Base-by-base conservation (phyloP, 2,329 filamentous ascomycete genomes). In the Sarocladium oryzae region DNA sequence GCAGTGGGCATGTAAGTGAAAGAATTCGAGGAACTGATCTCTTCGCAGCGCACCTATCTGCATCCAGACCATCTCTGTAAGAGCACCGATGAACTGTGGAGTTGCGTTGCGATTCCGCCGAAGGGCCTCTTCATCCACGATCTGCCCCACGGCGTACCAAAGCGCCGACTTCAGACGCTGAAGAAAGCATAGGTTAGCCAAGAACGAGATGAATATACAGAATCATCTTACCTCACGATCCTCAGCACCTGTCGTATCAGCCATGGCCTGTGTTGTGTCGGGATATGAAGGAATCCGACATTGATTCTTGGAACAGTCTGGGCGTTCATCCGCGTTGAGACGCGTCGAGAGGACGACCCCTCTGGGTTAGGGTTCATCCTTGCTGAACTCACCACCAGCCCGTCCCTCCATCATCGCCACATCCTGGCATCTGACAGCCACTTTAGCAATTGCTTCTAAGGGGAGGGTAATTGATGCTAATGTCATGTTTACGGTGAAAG, bases 31-130 rank as follows among this genome's bases (percentile, higher is more conserved):
- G 33, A 36, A 5, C n/a, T 16, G 8, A 36, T 9, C 7, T 15
- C 8, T 36, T 16, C 8, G 15, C n/a, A 20, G 50, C 52, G 2
- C 52, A 92, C 89, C 87, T 49, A 96, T 86, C 58, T 95, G 90
- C 1, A 84, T 79, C 83, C 88, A 96, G 7, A 92, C 86, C 67
- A 95, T 80, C 66, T 96, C 90, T 1, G 88, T 93, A 62, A 95
- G 67, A 0, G 86, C 86, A 8, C 86, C 89, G 58, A 95, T 95
- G 66, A 95, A 96, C 62, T 95, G 89, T 2, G 89, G 89, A 23
- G 92, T 96, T 6, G 91, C 89, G 67, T 95, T 96, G 56, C 89
- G 79, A 63, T 88, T 69, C 51, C 67, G 64, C 15, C 60, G 59
- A 26, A 71, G 55, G 10, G 84, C 85, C 64, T 95, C 86, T 57